Base-by-base conservation (phyloP, 1,284 basidiomycete species). In the Sphagnurus paluster region DNA sequence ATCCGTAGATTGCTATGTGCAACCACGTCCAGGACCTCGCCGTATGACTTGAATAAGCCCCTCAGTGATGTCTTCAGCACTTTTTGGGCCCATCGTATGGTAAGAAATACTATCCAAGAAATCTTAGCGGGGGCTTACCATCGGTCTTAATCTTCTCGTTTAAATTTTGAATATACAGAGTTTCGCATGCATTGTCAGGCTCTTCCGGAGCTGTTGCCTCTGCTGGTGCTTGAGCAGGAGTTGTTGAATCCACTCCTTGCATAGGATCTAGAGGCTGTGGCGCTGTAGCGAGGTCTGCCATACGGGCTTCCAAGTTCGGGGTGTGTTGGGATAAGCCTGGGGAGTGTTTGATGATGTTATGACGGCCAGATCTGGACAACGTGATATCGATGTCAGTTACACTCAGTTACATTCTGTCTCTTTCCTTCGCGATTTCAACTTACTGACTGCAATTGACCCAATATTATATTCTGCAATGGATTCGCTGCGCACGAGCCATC, bases 71-170 rank as follows among this genome's bases (percentile, higher is more conserved):
- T 75, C 69, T 96, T 98, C 60, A 99, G 79, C 23, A 95, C 94
- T 75, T 8, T 30, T 80, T 56, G 21, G 26, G 35, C 14, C 17
- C 7, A n/a, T 30, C 16, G 13, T 10, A 20, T 8, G 16, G 6
- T 19, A n/a, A 33, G 25, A n/a, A n/a, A n/a, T n/a, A n/a, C n/a
- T 28, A n/a, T n/a, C 29, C 28, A 11, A 10, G 17, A 16, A 14
- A 19, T 38, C 26, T 37, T 37, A 46, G 47, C 44, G 29, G 17
- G 44, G 13, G 65, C 74, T 49, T 48, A 92, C 90, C 84, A 54
- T 84, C 81, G 44, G 94, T 75, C 68, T 92, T 92, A 56, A 99
- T 92, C 71, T 91, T 93, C 74, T 99, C 96, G 67, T 99, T 98
- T 61, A 99, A 72, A 69, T 99, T 99, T 68, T 98, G 92, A 58